Percentiles rank a stretch among this genome's conserved stretches.
These are phyloP conservation scores for Saussurea involucrata DNA, from an alignment of 129 eudicot genomes.

Conservation along the genomic window DNA sequence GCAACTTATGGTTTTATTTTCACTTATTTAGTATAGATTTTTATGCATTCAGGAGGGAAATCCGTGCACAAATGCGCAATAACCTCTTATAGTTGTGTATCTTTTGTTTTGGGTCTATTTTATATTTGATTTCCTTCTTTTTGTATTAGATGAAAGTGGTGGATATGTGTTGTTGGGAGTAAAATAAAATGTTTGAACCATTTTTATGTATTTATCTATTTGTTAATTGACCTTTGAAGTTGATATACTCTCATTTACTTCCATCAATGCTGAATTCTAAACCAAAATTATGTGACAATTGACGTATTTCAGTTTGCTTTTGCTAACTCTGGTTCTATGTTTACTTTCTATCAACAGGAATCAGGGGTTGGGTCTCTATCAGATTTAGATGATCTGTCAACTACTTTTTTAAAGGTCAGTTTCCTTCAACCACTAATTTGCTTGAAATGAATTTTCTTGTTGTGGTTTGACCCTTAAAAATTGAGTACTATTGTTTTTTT, in stretches of 20 bases:
- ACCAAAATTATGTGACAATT: background rate
- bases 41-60: background rate
- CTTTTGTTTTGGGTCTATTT: background rate
- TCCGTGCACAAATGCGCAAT: background rate
- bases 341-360: conserved; percentile 47
- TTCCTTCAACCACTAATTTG: conserved; percentile 17
- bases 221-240: background rate
- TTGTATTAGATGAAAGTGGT: background rate
- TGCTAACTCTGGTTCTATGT: conserved; percentile 17
- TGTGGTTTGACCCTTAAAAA: background rate
- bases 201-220: background rate
- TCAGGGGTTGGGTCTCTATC: conserved; percentile 70
- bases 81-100: background rate
- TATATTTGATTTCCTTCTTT: background rate
- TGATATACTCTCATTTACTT: background rate
- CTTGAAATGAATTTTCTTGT: background rate
- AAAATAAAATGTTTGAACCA: background rate
- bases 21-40: background rate
- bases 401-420: conserved; percentile 86
- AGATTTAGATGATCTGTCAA: conserved; percentile 87
- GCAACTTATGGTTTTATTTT: background rate
- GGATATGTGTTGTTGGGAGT: conserved; percentile 1
- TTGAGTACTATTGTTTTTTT: background rate
- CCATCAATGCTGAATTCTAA: conserved; percentile 1
- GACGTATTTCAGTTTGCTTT: conserved; percentile 5